Base-by-base conservation (phyloP, 169 alveolate species). In the Eimeria tenella region DNA sequence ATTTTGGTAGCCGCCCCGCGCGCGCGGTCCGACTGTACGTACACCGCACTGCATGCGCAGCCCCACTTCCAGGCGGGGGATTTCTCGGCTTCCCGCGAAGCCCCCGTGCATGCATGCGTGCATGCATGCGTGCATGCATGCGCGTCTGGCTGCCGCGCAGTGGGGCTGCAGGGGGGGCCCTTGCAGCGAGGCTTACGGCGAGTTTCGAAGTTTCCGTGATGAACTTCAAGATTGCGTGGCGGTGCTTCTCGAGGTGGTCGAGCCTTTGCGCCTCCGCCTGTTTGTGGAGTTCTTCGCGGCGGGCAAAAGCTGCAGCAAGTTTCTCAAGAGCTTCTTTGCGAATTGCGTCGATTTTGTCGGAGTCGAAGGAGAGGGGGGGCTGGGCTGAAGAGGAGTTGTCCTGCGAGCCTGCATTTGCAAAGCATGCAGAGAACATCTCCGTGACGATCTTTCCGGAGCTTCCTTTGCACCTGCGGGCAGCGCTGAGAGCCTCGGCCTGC, bases 11-110 rank as follows among this genome's bases (percentile, higher is more conserved):
- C 23, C 0, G 92, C 75, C 9, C 81, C 65, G 31, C 8, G 3
- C 19, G 92, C 79, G 23, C 92, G 68, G 19, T 84, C 92, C 15
- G 92, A 31, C 92, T 84, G 92, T 79, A 84, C 77, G 13, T 15
- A 25, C 89, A 81, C 58, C 23, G 25, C 58, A 21, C 23, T 31
- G 42, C 42, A 31, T 31, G 42, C 42, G 42, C 42, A 31, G 42
- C 42, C 42, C 42, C 42, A 31, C 42, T 31, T 31, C 42, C 42
- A 31, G 2, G 42, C 42, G 42, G 42, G 42, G 42, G 42, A 31
- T 2, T 31, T 31, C 42, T 31, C 42, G 42, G 42, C 42, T 31
- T 31, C 42, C 42, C 42, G 42, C 42, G 42, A 2, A 31, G 42
- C 42, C 42, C 42, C 2, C 42, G 2, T 31, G 42, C 42, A 31